A percentile compares a stretch with the other conserved stretches of the same genome.
phyloP scores from a whole-genome alignment of 2,329 filamentous ascomycete genomes.

The Diplodia mutila region DNA sequence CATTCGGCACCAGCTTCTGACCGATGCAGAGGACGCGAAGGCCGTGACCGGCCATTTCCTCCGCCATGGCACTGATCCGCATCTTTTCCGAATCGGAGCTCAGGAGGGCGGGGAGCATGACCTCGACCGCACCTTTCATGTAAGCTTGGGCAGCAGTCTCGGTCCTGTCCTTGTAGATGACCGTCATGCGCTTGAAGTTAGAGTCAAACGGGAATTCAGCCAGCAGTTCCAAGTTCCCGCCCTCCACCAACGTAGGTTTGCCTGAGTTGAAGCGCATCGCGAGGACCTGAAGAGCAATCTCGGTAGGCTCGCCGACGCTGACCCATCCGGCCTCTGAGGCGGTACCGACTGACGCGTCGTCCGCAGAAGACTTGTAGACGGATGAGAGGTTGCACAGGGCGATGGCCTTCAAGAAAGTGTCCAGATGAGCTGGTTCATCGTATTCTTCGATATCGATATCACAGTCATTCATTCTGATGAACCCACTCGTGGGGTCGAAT shows the following conservation, averaged over 20 bases:
- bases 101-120: conserved; percentile 39
- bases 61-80: conserved; percentile 37
- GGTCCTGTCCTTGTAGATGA: conserved; percentile 41
- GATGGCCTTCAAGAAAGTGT: conserved; percentile 42
- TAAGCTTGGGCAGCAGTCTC: conserved; percentile 40
- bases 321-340: conserved; percentile 10
- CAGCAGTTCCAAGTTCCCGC: conserved; percentile 36
- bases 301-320: conserved; percentile 32
- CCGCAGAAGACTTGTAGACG: conserved; percentile 30
- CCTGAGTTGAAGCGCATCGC: conserved; percentile 45
- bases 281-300: conserved; percentile 46
- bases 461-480: conserved; percentile 37
- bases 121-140: conserved; percentile 46
- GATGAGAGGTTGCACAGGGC: conserved; percentile 46
- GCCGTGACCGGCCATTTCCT: conserved; percentile 44
- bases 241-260: conserved; percentile 35
- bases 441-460: conserved; percentile 35
- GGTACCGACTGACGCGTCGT: conserved; percentile 15
- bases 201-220: conserved; percentile 47
- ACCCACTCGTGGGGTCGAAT: conserved; percentile 41
- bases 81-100: conserved; percentile 37
- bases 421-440: conserved; percentile 31
- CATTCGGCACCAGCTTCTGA: conserved; percentile 33
- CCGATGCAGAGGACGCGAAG: conserved; percentile 45
- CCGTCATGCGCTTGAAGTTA: conserved; percentile 46